A percentile compares a stretch with the other conserved stretches of the same genome.
phyloP scores from a whole-genome alignment of 345 rosid species.

The Hypericum perforatum region DNA sequence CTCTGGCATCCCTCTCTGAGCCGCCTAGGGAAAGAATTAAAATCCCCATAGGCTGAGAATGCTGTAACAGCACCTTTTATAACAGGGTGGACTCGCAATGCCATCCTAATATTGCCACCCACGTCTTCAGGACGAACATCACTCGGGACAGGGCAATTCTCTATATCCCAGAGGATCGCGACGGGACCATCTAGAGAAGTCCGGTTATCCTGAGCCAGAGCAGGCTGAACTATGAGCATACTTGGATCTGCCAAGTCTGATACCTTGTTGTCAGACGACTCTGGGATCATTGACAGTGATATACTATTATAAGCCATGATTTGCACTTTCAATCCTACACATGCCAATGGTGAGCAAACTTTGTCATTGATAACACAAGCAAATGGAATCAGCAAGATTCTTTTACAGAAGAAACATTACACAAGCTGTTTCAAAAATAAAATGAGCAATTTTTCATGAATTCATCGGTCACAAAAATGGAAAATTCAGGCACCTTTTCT shows the following conservation, averaged over 20 bases:
- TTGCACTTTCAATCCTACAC: background rate
- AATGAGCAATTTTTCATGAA: too few relatives aligned
- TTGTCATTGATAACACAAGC: too few relatives aligned
- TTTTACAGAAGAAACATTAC: too few relatives aligned
- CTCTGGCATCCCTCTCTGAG: conserved; percentile 97
- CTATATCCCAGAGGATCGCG: conserved; percentile 93
- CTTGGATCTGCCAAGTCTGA: conserved; percentile 20
- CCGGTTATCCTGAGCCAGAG: conserved; percentile 23
- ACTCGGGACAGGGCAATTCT: conserved; percentile 85
- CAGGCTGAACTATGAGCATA: conserved; percentile 21
- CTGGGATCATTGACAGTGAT: conserved; percentile 4
- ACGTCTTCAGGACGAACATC: conserved; percentile 93
- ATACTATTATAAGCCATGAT: background rate
- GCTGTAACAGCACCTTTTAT: conserved; percentile 60
- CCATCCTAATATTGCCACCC: conserved; percentile 84
- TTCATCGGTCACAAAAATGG: too few relatives aligned
- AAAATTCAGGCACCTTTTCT: too few relatives aligned
- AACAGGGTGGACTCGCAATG: conserved; percentile 73
- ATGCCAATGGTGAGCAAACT: background rate
- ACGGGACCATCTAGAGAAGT: conserved; percentile 51
- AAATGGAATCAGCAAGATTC: too few relatives aligned
- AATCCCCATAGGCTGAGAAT: conserved; percentile 96
- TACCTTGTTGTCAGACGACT: conserved; percentile 5
- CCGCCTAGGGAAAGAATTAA: conserved; percentile 81
- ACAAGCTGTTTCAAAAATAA: too few relatives aligned